phyloP scores from a whole-genome alignment of 345 rosid species.

The Pugionium dolabratum region DNA sequence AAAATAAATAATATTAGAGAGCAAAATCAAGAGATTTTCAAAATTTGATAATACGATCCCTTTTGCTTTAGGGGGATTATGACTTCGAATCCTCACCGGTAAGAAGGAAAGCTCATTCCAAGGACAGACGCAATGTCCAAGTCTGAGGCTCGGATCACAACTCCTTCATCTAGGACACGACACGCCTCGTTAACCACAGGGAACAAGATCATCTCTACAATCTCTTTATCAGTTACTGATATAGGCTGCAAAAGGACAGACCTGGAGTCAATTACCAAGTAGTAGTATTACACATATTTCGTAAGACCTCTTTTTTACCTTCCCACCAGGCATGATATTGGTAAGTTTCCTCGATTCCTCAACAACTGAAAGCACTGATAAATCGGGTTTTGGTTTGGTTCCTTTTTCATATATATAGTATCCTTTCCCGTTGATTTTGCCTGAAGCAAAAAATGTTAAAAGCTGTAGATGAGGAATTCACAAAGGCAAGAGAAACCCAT shows the following conservation, averaged over 20 bases:
- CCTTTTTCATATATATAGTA: constrained; percentile 82
- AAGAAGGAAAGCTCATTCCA: constrained; percentile 98
- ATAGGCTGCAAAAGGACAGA: constrained; percentile 55
- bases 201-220: constrained; percentile 86
- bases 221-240: constrained; percentile 71
- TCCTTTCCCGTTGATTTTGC: constrained; percentile 88
- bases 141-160: constrained; percentile 84
- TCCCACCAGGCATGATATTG: constrained; percentile 88
- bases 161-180: constrained; percentile 81
- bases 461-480: constrained; percentile 5
- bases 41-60: neutral
- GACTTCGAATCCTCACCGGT: constrained; percentile 56
- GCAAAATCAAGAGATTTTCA: neutral
- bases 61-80: constrained; percentile 5
- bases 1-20: neutral
- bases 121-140: constrained; percentile 89
- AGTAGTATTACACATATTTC: constrained; percentile 3
- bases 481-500: constrained; percentile 22
- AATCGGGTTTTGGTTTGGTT: constrained; percentile 82
- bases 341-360: constrained; percentile 68
- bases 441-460: constrained; percentile 41
- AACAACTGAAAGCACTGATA: constrained; percentile 64
- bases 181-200: constrained; percentile 93
- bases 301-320: constrained; percentile 50
- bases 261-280: neutral